These are phyloP conservation scores for Yamadazyma sp. DNA, from an alignment of 1,139 yeast genomes.

Conservation along the genomic window DNA sequence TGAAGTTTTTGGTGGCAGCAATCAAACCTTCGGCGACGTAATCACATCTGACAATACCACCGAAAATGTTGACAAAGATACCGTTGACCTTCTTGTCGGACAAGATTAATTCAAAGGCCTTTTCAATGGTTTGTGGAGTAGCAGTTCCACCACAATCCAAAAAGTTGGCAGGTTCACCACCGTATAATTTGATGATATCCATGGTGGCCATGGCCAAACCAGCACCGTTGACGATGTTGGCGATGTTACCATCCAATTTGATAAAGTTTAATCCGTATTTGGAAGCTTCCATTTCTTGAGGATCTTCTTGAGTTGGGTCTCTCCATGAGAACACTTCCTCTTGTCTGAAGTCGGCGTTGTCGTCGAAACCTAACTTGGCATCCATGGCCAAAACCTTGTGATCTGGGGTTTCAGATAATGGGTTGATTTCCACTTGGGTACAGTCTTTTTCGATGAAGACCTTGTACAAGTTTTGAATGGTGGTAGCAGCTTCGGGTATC, in stretches of 20 bases:
- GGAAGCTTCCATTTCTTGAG: constrained; percentile 93
- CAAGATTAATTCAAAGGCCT: constrained; percentile 91
- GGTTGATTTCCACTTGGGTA: constrained; percentile 98
- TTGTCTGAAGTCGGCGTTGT: constrained; percentile 94
- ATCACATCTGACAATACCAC: constrained; percentile 99
- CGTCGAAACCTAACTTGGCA: constrained; percentile 97
- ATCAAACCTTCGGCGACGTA: constrained; percentile 97
- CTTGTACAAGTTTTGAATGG: constrained; percentile 83
- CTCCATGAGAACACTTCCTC: constrained; percentile 94
- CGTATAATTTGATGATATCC: constrained; percentile 98
- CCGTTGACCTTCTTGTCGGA: constrained; percentile 90
- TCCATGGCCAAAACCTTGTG: constrained; percentile 96
- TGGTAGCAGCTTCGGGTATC: constrained; percentile 80
- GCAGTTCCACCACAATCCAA: constrained; percentile 99
- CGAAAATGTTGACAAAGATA: constrained; percentile 96
- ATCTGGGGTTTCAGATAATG: constrained; percentile 90
- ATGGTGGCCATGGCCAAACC: constrained; percentile 99
- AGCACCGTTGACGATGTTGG: constrained; percentile 98
- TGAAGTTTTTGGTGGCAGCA: constrained; percentile 93
- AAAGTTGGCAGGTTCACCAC: constrained; percentile 99
- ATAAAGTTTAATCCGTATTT: constrained; percentile 91
- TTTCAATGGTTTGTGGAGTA: constrained; percentile 95
- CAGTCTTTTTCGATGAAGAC: constrained; percentile 91
- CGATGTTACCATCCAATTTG: constrained; percentile 97
- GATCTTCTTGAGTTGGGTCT: constrained; percentile 96